Base-by-base conservation (phyloP, 345 rosid species). In the Excoecaria cochinchinensis region DNA sequence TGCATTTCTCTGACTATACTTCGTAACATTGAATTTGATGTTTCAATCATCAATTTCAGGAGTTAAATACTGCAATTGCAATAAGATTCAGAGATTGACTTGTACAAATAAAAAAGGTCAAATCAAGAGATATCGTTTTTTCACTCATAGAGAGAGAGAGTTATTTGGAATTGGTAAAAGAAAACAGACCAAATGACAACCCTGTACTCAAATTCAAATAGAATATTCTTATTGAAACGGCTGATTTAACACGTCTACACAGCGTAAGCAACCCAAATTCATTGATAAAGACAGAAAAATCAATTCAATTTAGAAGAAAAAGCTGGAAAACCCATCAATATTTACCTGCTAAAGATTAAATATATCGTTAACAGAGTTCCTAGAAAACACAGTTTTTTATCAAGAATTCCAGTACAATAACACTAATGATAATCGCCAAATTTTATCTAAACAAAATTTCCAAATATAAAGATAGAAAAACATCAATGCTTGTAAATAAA, bases 161-260 rank as follows among this genome's bases (percentile, higher is more conserved):
- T 67, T 74, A 82, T 71, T 59, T 39, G 31, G 74, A 66, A 67
- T 46, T 13, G 53, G 15, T 46, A 69, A 66, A 38, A 13, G 11
- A 16, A 9, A 17, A n/a, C 51, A 74, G 58, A 62, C 31, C 38
- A 74, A 47, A 48, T 47, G 66, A 67, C 82, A 71, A 57, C 48
- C 31, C n/a, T 21, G 50, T 55, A 17, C 7, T 17, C 59, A 55
- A 31, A 47, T 60, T 77, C 78, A 68, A 65, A 15, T 47, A 11
- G 69, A 82, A 79, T 65, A 62, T 71, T 62, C 77, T 51, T 31
- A 1, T 50, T 22, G 36, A 38, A 21, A 65, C 13, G 59, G 67
- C 71, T 58, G 46, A 67, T 65, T 63, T 25, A 61, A 68, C 7
- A 56, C 24, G 72, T 59, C 11, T 47, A 61, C 57, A 67, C 59